A percentile compares a stretch with the other conserved stretches of the same genome.
Evolutionary conservation across 495 filamentous ascomycete genomes (phyloP).

Genomic region (Hypoxylon perforatum): DNA sequence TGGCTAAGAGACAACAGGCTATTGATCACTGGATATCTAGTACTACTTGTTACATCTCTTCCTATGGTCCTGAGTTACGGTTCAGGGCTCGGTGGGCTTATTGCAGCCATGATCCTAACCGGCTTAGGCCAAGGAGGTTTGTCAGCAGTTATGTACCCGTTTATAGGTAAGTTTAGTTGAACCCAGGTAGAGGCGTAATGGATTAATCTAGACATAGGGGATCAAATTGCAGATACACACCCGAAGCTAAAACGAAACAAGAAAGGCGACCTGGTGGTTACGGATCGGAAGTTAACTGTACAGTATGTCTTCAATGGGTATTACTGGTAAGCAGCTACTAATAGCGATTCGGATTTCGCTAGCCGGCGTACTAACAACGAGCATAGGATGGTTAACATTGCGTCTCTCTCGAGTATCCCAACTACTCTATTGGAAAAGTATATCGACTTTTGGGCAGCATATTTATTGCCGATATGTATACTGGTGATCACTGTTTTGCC

Average conservation of each 20-base stretch:
- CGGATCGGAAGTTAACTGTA: not conserved
- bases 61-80: not conserved
- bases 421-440: not conserved
- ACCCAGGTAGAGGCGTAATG: not conserved
- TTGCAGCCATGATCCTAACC: not conserved
- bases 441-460: not conserved
- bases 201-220: not conserved
- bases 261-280: not conserved
- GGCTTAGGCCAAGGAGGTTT: not conserved
- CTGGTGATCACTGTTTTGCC: not conserved
- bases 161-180: not conserved
- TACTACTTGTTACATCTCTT: not conserved
- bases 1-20: no score
- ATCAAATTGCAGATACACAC: not conserved
- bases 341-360: not conserved
- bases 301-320: not conserved
- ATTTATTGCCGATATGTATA: not conserved
- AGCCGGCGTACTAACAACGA: not conserved
- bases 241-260: not conserved
- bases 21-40: no score
- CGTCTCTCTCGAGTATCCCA: not conserved
- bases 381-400: not conserved
- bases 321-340: not conserved
- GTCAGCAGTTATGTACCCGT: not conserved
- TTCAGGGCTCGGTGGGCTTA: not conserved